Evolutionary conservation across 805 yeast genomes (phyloP), one percentile per base, ranked within the genome.

Genomic region (Yamadazyma phyllophila): DNA sequence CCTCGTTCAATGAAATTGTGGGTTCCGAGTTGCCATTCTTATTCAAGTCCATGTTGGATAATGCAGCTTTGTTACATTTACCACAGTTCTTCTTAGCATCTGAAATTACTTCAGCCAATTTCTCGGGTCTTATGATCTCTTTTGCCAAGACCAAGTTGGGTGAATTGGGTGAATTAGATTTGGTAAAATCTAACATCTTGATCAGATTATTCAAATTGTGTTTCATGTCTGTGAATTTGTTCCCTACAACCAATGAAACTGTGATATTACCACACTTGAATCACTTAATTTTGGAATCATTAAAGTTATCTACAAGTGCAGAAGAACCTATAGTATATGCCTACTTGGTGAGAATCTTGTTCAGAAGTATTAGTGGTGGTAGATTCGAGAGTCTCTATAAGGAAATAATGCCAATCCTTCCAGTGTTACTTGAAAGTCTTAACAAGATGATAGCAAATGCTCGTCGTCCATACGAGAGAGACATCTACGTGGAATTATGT

Each of bases 291-390:
- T 69, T 94, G 51, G 83, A 86, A 46, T 87, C 95, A 0, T 71
- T 94, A 60, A 82, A 83, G 47, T 74, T 81, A 44, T 82, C 97
- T 0, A 85, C 97, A 1, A 81, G 83, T 7, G 88, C 97, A 0
- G 85, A 87, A 53, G 97, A 92, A 59, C 98, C 99, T 4, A 74
- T 88, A 17, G 88, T 89, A 2, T 94, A 90, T 61, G 91, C 92
- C 51, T 87, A 90, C 56, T 72, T 94, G 55, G 85, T 94, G 16
- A 74, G 98, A 56, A 88, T 96, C 0, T 69, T 94, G 41, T 94
- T 94, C 72, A 76, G 98, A 63, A 87, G 96, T 57, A 91, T 94
- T 39, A 96, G 97, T 29, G 98, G 99, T 41, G 99, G 99, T 6
- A 74, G 98, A 47, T 92, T 94, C 61, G 99, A 94, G 63, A 82